Conservation (phyloP, 108 stramenopile species). For the Pseudonitzschia pungens region DNA sequence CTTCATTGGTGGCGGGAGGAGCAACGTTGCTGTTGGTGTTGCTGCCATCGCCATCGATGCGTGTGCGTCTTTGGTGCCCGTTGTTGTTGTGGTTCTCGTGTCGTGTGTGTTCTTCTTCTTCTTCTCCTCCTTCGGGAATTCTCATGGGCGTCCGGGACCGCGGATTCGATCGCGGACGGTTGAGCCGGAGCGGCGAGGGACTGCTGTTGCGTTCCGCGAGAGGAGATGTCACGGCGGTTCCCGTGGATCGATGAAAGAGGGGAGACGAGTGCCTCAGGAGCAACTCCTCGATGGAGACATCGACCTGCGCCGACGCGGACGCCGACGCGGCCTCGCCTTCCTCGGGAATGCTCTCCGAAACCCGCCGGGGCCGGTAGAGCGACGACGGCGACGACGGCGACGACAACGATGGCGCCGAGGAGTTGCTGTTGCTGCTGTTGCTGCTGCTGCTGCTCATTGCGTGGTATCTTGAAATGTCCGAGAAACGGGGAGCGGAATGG, state of each 20-base stretch:
- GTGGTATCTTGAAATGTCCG: too few relatives aligned
- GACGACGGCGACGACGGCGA: not conserved
- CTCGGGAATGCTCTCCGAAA: constrained; percentile 9
- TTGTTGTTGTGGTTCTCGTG: constrained; percentile 1
- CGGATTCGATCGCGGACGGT: constrained; percentile 62
- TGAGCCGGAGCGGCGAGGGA: constrained; percentile 27
- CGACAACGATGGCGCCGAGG: not conserved
- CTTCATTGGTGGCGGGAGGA: constrained; percentile 24
- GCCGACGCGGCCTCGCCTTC: not conserved
- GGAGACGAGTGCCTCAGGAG: constrained; percentile 38
- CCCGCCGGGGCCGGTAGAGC: not conserved
- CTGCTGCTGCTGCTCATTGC: too few relatives aligned
- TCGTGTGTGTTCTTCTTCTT: not conserved
- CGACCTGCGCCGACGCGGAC: not conserved
- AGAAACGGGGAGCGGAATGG: too few relatives aligned
- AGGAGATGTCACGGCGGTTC: constrained; percentile 23
- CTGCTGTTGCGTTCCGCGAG: constrained; percentile 28
- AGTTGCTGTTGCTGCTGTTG: too few relatives aligned
- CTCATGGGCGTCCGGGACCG: constrained; percentile 66
- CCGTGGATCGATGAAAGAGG: not conserved
- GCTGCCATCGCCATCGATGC: not conserved
- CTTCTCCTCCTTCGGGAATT: constrained; percentile 14
- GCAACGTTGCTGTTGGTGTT: not conserved
- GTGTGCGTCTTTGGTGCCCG: not conserved
- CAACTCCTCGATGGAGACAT: constrained; percentile 21